Evolutionary conservation across 2,329 filamentous ascomycete genomes (phyloP).

Genomic region (Claviceps digitariae): DNA sequence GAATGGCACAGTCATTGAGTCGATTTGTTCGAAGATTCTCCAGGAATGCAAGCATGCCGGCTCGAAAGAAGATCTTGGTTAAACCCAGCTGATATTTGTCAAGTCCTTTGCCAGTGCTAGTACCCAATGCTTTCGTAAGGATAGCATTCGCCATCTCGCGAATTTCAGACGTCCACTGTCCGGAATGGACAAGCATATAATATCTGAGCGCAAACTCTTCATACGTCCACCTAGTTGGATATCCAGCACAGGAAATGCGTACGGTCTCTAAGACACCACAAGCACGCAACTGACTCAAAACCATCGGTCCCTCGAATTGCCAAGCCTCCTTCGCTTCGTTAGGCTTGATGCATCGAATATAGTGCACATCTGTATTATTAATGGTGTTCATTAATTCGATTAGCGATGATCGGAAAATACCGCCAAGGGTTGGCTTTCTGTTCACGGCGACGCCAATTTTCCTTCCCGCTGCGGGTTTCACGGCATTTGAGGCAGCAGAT

Average conservation of each 20-base stretch:
- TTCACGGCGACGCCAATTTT: slow-evolving; percentile 87
- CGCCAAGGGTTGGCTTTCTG: slow-evolving; percentile 90
- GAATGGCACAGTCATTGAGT: slow-evolving; percentile 83
- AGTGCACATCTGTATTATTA: slow-evolving; percentile 95
- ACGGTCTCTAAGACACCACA: slow-evolving; percentile 99
- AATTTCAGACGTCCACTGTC: slow-evolving; percentile 86
- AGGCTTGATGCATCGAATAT: slow-evolving; percentile 97
- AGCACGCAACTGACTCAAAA: slow-evolving; percentile 88
- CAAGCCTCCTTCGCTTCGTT: slow-evolving; percentile 94
- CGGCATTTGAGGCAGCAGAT: slow-evolving; percentile 51
- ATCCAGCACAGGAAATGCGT: slow-evolving; percentile 91
- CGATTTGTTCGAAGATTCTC: slow-evolving; percentile 86
- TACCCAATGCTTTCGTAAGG: slow-evolving; percentile 72
- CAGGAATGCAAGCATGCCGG: slow-evolving; percentile 95
- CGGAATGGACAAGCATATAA: slow-evolving; percentile 91
- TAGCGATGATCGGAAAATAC: slow-evolving; percentile 96
- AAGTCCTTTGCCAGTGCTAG: slow-evolving; percentile 55
- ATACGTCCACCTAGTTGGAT: slow-evolving; percentile 96
- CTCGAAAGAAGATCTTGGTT: slow-evolving; percentile 98
- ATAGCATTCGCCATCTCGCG: slow-evolving; percentile 90
- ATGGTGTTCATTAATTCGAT: slow-evolving; percentile 98
- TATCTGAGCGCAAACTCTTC: slow-evolving; percentile 96
- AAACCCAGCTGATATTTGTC: slow-evolving; percentile 97
- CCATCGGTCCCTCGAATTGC: slow-evolving; percentile 99
- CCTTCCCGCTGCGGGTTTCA: slow-evolving; percentile 67